Evolutionary conservation across 345 rosid species (phyloP), one percentile per base, ranked within the genome.

Genomic region (Turritis glabra): DNA sequence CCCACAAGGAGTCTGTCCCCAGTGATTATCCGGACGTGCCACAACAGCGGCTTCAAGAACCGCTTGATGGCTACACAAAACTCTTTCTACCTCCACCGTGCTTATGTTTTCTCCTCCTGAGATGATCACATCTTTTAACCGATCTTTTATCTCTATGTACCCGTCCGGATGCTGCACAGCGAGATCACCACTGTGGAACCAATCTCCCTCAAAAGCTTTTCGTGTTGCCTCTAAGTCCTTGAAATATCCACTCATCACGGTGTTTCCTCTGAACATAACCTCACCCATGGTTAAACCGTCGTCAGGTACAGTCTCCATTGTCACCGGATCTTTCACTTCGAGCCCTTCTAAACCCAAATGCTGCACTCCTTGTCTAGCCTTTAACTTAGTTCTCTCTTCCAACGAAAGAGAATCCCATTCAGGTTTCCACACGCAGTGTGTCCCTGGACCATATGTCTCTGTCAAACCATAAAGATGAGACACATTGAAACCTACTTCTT

Each of bases 1-100:
- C 19, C 92, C 96, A 58, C 97, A 91, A 47, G 97, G 96, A 1
- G 96, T 88, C 44, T 93, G 86, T 53, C 98, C 97, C 94, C 96
- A 91, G 1, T 85, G 84, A 75, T 84, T 69, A 69, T 93, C 97
- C 0, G 90, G 96, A 57, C 91, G 76, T 0, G 85, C 91, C 1
- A 91, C 96, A 32, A 93, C 96, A 5, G 97, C 91, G 0, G 79
- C 97, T 74, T 93, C 98, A 8, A 84, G 79, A 78, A 93, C 81
- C 15, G 85, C 89, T 0, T 92, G 86, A 38, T 93, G 98, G 18
- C 80, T 37, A 47, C 73, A 82, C 67, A 93, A 60, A 72, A 81
- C 83, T 7, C 86, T 76, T 56, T 91, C 96, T 0, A 91, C 86
- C 70, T 93, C 93, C 0, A 91, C 78, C 0, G 88, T 55, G 81